phyloP scores from a whole-genome alignment of 345 rosid species.

The Murraya paniculata region DNA sequence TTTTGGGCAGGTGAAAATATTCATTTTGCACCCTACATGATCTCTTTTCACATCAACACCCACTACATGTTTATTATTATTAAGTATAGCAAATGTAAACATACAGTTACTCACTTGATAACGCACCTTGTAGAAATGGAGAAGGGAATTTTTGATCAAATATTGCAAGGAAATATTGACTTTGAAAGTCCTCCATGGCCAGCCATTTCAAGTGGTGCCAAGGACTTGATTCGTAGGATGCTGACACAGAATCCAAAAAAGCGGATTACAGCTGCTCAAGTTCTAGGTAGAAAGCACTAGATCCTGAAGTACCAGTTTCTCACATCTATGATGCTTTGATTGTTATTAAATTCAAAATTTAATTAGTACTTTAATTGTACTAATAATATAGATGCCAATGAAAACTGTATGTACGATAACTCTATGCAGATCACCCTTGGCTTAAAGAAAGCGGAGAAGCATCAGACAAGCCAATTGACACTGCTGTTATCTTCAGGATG shows the following conservation, averaged over 20 bases:
- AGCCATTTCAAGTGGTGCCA: slow-evolving; percentile 64
- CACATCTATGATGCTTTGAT: background rate
- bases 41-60: background rate
- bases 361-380: background rate
- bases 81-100: background rate
- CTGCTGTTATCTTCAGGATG: too few relatives aligned
- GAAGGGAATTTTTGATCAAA: slow-evolving; percentile 72
- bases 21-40: background rate
- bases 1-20: slow-evolving; percentile 77
- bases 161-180: slow-evolving; percentile 69
- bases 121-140: slow-evolving; percentile 54
- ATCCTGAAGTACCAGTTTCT: too few relatives aligned
- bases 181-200: slow-evolving; percentile 80
- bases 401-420: background rate
- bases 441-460: too few relatives aligned
- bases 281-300: slow-evolving; percentile 44
- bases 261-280: slow-evolving; percentile 68
- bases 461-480: too few relatives aligned
- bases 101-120: background rate
- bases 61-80: background rate
- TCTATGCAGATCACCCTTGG: slow-evolving; percentile 28
- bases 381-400: background rate
- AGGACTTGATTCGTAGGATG: slow-evolving; percentile 74
- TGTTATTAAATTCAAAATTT: too few relatives aligned
- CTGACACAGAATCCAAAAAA: slow-evolving; percentile 63